These are phyloP conservation scores for Daphne laureola DNA, from an alignment of 441 rosid species.

Conservation along the genomic window DNA sequence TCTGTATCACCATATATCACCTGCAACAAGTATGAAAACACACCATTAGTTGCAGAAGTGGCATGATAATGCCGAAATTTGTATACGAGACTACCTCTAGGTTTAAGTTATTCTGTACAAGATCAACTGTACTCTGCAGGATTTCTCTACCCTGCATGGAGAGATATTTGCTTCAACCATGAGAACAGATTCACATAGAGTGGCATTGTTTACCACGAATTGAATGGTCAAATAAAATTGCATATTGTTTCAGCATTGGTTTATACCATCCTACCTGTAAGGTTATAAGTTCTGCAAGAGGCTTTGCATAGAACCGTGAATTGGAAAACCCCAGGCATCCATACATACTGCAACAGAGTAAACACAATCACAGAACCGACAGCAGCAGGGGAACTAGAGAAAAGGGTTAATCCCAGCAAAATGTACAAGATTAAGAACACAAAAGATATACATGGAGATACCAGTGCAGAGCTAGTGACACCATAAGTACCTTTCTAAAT, in stretches of 20 bases:
- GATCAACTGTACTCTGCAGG: constrained; percentile 90
- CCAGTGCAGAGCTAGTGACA: too few relatives aligned
- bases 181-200: constrained; percentile 6
- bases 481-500: too few relatives aligned
- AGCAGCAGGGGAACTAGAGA: constrained; percentile 5
- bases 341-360: constrained; percentile 62
- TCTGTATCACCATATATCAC: constrained; percentile 98
- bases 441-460: too few relatives aligned
- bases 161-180: constrained; percentile 15
- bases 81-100: constrained; percentile 55
- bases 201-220: constrained; percentile 6
- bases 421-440: too few relatives aligned
- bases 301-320: constrained; percentile 97
- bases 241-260: constrained; percentile 10
- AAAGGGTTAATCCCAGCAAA: neutral
- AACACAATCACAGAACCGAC: neutral
- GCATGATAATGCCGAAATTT: constrained; percentile 14
- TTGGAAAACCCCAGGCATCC: constrained; percentile 98
- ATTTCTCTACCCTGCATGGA: constrained; percentile 87
- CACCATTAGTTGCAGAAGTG: constrained; percentile 16
- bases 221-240: neutral
- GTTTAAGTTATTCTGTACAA: constrained; percentile 83
- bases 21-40: constrained; percentile 35
- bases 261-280: constrained; percentile 49
- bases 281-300: constrained; percentile 92